Evolutionary conservation across 2,329 filamentous ascomycete genomes (phyloP).

Genomic region (Aspergillus sp.): DNA sequence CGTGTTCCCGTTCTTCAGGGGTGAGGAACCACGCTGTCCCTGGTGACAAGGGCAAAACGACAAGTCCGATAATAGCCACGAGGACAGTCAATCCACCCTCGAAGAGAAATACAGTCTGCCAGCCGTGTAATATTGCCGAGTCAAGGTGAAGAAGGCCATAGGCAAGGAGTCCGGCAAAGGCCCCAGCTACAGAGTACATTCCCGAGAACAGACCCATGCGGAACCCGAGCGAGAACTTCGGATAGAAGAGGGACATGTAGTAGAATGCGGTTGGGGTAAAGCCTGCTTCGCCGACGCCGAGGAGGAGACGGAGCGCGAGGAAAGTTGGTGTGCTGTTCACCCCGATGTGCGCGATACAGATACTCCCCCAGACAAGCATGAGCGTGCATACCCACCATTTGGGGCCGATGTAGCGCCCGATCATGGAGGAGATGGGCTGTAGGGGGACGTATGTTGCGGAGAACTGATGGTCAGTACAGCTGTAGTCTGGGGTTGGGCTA

Average conservation of each 20-base stretch:
- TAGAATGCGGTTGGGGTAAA: constrained; percentile 53
- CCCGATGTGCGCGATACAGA: constrained; percentile 13
- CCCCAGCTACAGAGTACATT: constrained; percentile 50
- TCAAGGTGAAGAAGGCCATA: constrained; percentile 21
- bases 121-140: constrained; percentile 7
- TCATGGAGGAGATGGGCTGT: constrained; percentile 14
- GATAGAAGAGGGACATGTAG: constrained; percentile 54
- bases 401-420: constrained; percentile 14
- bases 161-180: constrained; percentile 47
- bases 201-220: constrained; percentile 53
- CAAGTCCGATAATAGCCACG: constrained; percentile 5
- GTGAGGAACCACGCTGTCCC: constrained; percentile 11
- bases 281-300: constrained; percentile 35
- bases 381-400: constrained; percentile 15
- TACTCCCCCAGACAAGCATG: constrained; percentile 14
- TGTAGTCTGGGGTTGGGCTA: rapidly evolving
- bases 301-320: constrained; percentile 19
- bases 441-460: constrained; percentile 20
- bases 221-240: constrained; percentile 51
- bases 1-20: constrained; percentile 3
- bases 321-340: not conserved
- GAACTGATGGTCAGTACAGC: not conserved
- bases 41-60: constrained; percentile 2
- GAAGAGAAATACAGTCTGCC: constrained; percentile 25
- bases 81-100: constrained; percentile 17